phyloP scores from a whole-genome alignment of 2,329 filamentous ascomycete species.

The Colletotrichum endophyticum region DNA sequence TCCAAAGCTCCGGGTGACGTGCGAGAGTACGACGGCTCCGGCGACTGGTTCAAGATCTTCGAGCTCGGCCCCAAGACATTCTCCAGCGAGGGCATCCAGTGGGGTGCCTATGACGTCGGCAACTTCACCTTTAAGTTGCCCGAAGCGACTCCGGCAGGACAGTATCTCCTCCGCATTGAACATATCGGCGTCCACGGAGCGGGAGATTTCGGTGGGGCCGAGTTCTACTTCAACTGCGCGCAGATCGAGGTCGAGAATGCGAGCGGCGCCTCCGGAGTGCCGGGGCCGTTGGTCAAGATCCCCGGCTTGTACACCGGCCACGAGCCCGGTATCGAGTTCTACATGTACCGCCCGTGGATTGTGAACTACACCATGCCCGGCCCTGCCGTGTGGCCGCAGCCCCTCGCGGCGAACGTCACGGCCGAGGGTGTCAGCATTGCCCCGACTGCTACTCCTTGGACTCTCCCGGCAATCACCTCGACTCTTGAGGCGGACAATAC shows the following conservation, averaged over 20 bases:
- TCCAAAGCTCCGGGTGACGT: neutral
- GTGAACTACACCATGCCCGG: neutral
- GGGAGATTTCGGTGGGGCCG: neutral
- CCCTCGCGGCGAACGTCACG: neutral
- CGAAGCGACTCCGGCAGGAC: neutral
- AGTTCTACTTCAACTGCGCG: neutral
- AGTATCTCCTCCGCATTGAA: neutral
- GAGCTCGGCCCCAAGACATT: constrained; percentile 22
- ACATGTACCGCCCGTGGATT: neutral
- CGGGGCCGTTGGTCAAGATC: neutral
- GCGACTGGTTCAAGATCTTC: constrained; percentile 35
- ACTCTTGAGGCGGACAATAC: neutral
- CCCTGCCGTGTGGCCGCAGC: neutral
- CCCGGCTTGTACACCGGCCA: neutral
- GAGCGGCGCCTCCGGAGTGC: neutral
- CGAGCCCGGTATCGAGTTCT: neutral
- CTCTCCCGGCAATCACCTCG: neutral
- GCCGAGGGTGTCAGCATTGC: neutral
- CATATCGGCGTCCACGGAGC: neutral
- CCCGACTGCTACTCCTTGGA: neutral
- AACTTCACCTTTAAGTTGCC: neutral
- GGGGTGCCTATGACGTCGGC: neutral
- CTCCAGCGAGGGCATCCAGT: neutral
- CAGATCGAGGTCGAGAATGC: neutral
- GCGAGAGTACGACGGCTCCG: constrained; percentile 24